Percentiles rank a stretch among this genome's conserved stretches.
Evolutionary conservation across 176 grass and related monocot genomes (phyloP).

Genomic region (Neostapfia colusana): DNA sequence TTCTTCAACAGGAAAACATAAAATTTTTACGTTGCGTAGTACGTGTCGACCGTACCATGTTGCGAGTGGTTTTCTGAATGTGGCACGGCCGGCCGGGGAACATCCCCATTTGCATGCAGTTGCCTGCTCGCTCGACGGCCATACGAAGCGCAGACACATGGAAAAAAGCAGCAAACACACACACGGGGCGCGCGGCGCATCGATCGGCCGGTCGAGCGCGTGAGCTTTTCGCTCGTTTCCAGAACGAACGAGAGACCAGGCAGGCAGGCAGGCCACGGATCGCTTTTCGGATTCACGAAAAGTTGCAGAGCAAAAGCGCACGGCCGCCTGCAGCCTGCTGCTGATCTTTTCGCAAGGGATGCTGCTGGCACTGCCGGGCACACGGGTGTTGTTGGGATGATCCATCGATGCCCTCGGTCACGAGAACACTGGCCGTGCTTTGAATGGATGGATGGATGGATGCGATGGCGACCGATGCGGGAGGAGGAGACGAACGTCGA

Average conservation of each 20-base stretch:
- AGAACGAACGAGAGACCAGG: background rate
- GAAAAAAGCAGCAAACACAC: background rate
- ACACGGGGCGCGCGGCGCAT: background rate
- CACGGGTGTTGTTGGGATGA: background rate
- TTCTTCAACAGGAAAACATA: background rate
- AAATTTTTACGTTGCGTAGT: background rate
- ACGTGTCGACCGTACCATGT: background rate
- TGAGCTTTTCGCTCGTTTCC: constrained; percentile 1
- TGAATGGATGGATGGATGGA: background rate
- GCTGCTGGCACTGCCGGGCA: background rate
- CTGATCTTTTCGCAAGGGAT: background rate
- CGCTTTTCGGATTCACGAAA: constrained; percentile 2
- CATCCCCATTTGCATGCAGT: background rate
- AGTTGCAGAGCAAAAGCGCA: background rate
- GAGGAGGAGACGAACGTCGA: background rate
- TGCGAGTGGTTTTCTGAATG: background rate
- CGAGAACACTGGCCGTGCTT: constrained; percentile 18
- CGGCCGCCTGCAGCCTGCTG: background rate
- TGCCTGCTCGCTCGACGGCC: background rate
- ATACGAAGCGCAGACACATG: background rate
- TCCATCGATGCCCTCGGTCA: background rate
- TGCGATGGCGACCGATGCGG: background rate
- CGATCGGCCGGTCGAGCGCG: background rate
- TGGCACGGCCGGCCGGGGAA: background rate
- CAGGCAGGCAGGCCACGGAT: background rate